phyloP scores from a whole-genome alignment of 1,284 basidiomycete species.

The Golubevia pallescens region DNA sequence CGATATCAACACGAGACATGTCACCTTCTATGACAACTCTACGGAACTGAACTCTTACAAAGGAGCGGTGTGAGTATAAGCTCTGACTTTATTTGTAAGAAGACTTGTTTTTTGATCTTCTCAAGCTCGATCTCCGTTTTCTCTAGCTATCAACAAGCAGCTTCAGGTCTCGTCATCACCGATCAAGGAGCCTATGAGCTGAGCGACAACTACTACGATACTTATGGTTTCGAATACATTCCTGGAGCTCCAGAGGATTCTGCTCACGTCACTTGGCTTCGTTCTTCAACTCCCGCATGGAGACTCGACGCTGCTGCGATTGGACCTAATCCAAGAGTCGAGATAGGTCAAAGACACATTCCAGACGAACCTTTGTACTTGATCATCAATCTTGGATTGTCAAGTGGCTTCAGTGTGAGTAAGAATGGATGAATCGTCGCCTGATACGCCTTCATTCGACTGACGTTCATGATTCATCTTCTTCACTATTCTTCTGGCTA shows the following conservation, averaged over 20 bases:
- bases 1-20: no score
- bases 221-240: conserved; percentile 37
- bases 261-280: background rate
- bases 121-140: no score
- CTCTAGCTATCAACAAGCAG: conserved; percentile 37
- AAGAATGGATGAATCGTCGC: conserved; percentile 25
- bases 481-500: conserved; percentile 24
- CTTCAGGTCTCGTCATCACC: conserved; percentile 37
- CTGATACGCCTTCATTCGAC: no score
- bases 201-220: conserved; percentile 22
- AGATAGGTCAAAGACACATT: conserved; percentile 35
- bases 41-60: conserved; percentile 42
- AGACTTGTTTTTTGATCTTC: no score
- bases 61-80: conserved; percentile 14
- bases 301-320: conserved; percentile 28
- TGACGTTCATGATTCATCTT: conserved; percentile 20
- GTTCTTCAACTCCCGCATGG: conserved; percentile 21
- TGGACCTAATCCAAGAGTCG: conserved; percentile 26
- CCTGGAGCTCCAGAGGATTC: no score
- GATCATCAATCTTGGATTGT: no score
- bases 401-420: conserved; percentile 20
- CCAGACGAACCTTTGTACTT: conserved; percentile 12
- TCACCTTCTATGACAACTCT: conserved; percentile 23
- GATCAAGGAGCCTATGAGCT: conserved; percentile 27
- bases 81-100: no score